Evolutionary conservation across 164 flowering plant species (phyloP), one percentile per base, ranked within the genome.

Genomic region (Brasenia schreberi): DNA sequence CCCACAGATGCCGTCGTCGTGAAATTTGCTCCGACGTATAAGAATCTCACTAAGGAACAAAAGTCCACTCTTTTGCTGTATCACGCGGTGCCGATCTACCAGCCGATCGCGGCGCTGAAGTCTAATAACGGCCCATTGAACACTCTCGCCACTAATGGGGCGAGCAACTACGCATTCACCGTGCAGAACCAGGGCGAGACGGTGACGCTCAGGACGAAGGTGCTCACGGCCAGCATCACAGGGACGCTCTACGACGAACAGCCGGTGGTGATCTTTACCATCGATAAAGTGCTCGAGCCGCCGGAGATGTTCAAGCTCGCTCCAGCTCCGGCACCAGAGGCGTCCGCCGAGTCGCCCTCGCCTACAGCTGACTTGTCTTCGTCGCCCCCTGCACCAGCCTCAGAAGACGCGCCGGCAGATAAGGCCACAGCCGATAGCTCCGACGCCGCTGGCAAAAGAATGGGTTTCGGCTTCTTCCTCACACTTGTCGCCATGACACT

Each of bases 201-300:
- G 14, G 80, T 81, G 17, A 81, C 81, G 6, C 64, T 81, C 63
- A 77, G 78, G 84, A 90, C 96, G 19, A 84, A 81, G 74, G 19
- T 81, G 43, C 78, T 75, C 5, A 83, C 90, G 64, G 93, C 91
- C 43, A 88, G 69, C 70, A 80, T 92, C 9, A 76, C 79, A 1
- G 85, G 81, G 4, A 92, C 92, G 23, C 18, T 92, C 12, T 1
- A 85, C 1, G 97, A 90, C 70, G 81, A 87, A 62, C 77, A 87
- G 65, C 98, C 96, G 5, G 43, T 90, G 3, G 92, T 87, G 17
- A 67, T 90, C 9, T 90, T 75, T 74, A 64, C 83, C 0, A 58
- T 86, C 19, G 77, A 86, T 67, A 82, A 85, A 79, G 98, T 93
- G 0, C 60, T 93, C 74, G 0, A 79, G 80, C 97, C 97, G 6